Conservation (phyloP, 306 rosid genomes). For the Malus asiatica region DNA sequence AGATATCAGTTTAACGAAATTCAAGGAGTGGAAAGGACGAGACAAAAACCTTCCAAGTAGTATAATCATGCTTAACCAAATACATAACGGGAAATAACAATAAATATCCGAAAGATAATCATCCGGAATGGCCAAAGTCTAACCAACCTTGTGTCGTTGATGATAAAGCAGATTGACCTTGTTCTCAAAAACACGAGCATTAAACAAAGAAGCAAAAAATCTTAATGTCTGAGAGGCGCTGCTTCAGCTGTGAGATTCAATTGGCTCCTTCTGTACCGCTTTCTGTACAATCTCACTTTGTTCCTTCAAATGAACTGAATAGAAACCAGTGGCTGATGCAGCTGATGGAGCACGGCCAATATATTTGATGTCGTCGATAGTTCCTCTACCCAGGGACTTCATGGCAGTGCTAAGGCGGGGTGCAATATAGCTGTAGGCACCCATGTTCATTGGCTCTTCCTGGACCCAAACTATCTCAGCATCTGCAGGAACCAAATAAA, state of each 20-base stretch:
- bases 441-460: constrained; percentile 99
- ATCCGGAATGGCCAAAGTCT: neutral
- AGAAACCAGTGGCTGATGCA: constrained; percentile 88
- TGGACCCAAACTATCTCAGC: constrained; percentile 98
- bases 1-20: too few species aligned
- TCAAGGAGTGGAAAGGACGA: too few species aligned
- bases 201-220: neutral
- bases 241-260: constrained; percentile 28
- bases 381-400: constrained; percentile 66
- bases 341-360: constrained; percentile 92
- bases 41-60: neutral
- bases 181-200: neutral
- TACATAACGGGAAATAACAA: neutral
- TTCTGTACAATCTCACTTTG: constrained; percentile 75
- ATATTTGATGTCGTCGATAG: constrained; percentile 62
- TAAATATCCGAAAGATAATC: neutral
- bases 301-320: constrained; percentile 73
- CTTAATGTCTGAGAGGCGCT: neutral
- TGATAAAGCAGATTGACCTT: neutral
- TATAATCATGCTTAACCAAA: neutral
- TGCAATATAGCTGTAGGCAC: constrained; percentile 61
- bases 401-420: constrained; percentile 77
- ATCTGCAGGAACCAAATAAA: constrained; percentile 41
- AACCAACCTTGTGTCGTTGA: neutral
- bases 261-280: constrained; percentile 63